These are phyloP conservation scores for Yamadazyma dushanensis DNA, from an alignment of 1,139 yeast species.

Conservation along the genomic window DNA sequence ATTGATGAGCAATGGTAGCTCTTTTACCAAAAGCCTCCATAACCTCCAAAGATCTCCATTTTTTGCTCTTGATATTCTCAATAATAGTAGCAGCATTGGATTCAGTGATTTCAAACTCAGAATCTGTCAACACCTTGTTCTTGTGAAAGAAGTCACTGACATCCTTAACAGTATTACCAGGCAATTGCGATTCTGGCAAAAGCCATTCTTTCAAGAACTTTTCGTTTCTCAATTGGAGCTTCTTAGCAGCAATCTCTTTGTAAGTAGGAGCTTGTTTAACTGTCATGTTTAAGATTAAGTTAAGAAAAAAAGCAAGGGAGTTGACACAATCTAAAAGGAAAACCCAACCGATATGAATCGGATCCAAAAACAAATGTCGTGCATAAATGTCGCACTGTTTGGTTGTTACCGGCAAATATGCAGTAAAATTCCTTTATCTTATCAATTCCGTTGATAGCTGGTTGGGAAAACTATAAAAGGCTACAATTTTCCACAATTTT, in stretches of 20 bases:
- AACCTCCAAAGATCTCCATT: conserved; percentile 26
- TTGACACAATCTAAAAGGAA: not conserved
- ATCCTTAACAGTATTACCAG: conserved; percentile 27
- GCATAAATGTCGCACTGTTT: conserved; percentile 8
- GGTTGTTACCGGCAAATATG: no score
- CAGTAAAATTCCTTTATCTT: no score
- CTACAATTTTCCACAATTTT: conserved; percentile 1
- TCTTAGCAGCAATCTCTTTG: conserved; percentile 35
- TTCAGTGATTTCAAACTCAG: conserved; percentile 39
- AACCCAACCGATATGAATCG: not conserved
- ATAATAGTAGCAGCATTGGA: conserved; percentile 36
- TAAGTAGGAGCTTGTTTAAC: conserved; percentile 6
- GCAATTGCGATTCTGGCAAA: conserved; percentile 32
- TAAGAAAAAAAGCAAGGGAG: not conserved
- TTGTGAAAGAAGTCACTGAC: conserved; percentile 35
- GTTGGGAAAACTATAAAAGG: conserved; percentile 5
- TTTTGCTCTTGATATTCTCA: conserved; percentile 28
- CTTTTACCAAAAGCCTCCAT: conserved; percentile 33
- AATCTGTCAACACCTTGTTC: conserved; percentile 22
- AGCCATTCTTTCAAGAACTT: conserved; percentile 42
- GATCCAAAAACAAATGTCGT: no score
- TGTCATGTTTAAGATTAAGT: conserved; percentile 8
- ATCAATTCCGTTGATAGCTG: no score
- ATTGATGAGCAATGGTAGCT: conserved; percentile 49
- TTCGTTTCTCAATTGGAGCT: conserved; percentile 33